These are phyloP conservation scores for Mycena haematopus DNA, from an alignment of 768 basidiomycete species.

Conservation along the genomic window DNA sequence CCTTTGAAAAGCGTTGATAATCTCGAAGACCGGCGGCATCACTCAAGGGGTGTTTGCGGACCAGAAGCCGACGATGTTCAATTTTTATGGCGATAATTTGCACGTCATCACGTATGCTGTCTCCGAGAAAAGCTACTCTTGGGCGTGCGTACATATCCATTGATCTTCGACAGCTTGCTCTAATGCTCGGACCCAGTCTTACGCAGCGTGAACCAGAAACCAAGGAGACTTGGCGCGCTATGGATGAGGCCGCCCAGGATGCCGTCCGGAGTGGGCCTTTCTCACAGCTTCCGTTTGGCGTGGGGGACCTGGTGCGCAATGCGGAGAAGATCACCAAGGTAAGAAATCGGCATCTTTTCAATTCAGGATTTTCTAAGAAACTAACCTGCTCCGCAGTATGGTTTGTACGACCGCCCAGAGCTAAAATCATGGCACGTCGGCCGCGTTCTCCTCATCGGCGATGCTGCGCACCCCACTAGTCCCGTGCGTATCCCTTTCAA, in stretches of 20 bases:
- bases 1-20: background rate
- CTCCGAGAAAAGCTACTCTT: slow-evolving; percentile 38
- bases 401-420: slow-evolving; percentile 51
- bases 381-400: slow-evolving; percentile 38
- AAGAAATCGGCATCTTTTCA: background rate
- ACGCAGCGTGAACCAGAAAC: slow-evolving; percentile 45
- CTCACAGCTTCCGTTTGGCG: slow-evolving; percentile 30
- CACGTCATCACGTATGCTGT: slow-evolving; percentile 47
- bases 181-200: slow-evolving; percentile 31
- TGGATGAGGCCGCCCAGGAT: slow-evolving; percentile 36
- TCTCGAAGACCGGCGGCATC: slow-evolving; percentile 42
- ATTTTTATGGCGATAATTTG: slow-evolving; percentile 43
- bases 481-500: slow-evolving; percentile 39
- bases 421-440: slow-evolving; percentile 48
- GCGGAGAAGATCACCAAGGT: slow-evolving; percentile 34
- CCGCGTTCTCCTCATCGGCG: slow-evolving; percentile 49
- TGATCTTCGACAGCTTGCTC: background rate
- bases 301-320: slow-evolving; percentile 27
- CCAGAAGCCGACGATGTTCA: slow-evolving; percentile 34
- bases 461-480: slow-evolving; percentile 54
- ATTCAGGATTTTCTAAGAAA: too few species aligned
- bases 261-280: slow-evolving; percentile 29
- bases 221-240: slow-evolving; percentile 49
- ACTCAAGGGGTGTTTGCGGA: slow-evolving; percentile 32
- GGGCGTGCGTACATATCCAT: slow-evolving; percentile 40